A percentile compares a stretch with the other conserved stretches of the same genome.
Conservation (phyloP, 2,329 filamentous ascomycete genomes). For the Penicillium sp. region DNA sequence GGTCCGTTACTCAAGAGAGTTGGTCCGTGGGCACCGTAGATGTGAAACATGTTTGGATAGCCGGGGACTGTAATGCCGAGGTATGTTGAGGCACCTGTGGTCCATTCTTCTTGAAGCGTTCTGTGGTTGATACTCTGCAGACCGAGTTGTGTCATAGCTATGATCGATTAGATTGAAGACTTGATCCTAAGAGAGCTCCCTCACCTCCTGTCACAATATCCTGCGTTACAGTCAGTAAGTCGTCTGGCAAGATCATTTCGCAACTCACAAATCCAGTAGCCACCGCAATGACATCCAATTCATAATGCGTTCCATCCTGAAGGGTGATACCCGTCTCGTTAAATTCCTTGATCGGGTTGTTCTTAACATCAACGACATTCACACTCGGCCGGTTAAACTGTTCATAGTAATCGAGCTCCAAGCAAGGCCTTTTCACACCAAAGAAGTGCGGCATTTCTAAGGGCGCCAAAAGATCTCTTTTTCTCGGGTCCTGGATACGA, state of each 20-base stretch:
- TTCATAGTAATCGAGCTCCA: conserved; percentile 54
- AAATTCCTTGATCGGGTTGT: conserved; percentile 44
- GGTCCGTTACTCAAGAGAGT: conserved; percentile 59
- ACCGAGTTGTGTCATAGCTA: conserved; percentile 38
- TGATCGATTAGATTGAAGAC: background rate
- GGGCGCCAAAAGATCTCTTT: conserved; percentile 54
- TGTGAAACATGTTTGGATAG: conserved; percentile 52
- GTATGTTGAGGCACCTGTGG: conserved; percentile 38
- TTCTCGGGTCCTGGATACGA: conserved; percentile 51
- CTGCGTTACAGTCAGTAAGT: background rate
- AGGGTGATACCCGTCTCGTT: conserved; percentile 41
- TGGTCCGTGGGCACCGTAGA: conserved; percentile 58
- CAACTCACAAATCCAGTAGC: conserved; percentile 43
- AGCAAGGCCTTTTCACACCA: conserved; percentile 51
- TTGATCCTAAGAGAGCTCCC: background rate
- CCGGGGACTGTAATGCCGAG: conserved; percentile 44
- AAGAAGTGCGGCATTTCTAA: conserved; percentile 54
- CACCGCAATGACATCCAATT: conserved; percentile 43
- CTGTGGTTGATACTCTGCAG: conserved; percentile 34
- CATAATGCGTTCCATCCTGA: conserved; percentile 36
- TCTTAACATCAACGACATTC: conserved; percentile 46
- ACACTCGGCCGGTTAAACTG: conserved; percentile 48
- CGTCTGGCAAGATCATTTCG: background rate
- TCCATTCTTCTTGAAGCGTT: conserved; percentile 39
- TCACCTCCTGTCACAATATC: conserved; percentile 41